Evolutionary conservation across 2,329 filamentous ascomycete species (phyloP).

Genomic region (Ascochyta rabiei): DNA sequence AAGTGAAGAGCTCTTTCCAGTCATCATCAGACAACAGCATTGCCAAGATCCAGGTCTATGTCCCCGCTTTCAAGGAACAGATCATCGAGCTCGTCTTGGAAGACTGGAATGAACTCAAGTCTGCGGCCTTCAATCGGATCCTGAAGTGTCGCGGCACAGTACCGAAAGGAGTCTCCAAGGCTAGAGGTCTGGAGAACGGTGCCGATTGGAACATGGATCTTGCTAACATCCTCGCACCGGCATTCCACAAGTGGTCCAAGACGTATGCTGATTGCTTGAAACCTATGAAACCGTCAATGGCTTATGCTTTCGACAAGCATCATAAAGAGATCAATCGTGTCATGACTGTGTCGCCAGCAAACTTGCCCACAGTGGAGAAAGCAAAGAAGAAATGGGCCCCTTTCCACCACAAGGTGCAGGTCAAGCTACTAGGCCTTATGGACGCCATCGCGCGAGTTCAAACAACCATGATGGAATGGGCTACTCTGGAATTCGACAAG

Average conservation of each 20-base stretch:
- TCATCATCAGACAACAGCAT: too few relatives aligned
- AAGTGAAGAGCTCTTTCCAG: neutral
- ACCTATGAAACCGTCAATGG: too few relatives aligned
- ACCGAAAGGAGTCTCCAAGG: slow-evolving; percentile 18
- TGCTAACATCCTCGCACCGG: slow-evolving; percentile 14
- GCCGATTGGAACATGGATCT: slow-evolving; percentile 30
- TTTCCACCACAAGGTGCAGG: neutral
- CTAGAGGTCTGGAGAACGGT: slow-evolving; percentile 23
- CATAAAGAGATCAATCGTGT: neutral
- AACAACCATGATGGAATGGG: slow-evolving; percentile 3
- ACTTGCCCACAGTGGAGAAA: slow-evolving; percentile 23
- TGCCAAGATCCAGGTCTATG: neutral
- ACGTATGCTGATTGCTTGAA: neutral
- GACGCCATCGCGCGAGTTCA: neutral
- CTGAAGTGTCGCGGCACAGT: slow-evolving; percentile 23
- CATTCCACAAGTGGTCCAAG: slow-evolving; percentile 19
- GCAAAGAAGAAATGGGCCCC: slow-evolving; percentile 21
- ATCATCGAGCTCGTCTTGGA: slow-evolving; percentile 1
- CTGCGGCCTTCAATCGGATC: slow-evolving; percentile 20
- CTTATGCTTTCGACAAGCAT: too few relatives aligned
- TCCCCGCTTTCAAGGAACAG: slow-evolving; percentile 3
- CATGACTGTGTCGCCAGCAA: slow-evolving; percentile 19
- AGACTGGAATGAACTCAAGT: slow-evolving; percentile 15
- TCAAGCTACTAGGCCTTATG: slow-evolving; percentile 1
- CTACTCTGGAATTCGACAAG: slow-evolving; percentile 17